These are phyloP conservation scores for Rhodotorula paludigena DNA, from an alignment of 768 basidiomycete genomes.

Conservation along the genomic window DNA sequence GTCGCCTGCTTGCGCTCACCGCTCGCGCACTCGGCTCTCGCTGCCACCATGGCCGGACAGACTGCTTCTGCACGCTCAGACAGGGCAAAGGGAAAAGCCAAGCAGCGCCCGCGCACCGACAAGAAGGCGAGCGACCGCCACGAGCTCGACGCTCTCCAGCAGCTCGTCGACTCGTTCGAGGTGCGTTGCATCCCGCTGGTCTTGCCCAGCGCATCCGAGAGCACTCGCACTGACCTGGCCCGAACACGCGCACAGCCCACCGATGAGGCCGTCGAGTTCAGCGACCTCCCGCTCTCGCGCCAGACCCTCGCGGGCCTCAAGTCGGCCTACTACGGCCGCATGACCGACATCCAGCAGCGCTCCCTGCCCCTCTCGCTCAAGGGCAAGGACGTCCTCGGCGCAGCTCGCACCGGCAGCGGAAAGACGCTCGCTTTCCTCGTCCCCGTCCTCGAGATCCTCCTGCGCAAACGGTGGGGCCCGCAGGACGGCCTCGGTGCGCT, in stretches of 20 bases:
- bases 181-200: conserved; percentile 41
- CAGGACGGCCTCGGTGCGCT: conserved; percentile 77
- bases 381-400: conserved; percentile 63
- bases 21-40: accelerated
- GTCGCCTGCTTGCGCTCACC: neutral
- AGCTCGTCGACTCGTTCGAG: conserved; percentile 45
- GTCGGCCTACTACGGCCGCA: conserved; percentile 31
- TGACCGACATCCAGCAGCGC: conserved; percentile 55
- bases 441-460: conserved; percentile 62
- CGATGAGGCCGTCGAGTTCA: conserved; percentile 58
- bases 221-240: neutral
- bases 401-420: conserved; percentile 66
- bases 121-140: conserved; percentile 43
- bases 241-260: conserved; percentile 52
- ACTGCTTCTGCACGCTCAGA: neutral
- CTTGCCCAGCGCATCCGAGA: neutral
- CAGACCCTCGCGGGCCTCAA: conserved; percentile 64
- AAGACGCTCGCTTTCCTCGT: conserved; percentile 71
- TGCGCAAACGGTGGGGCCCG: conserved; percentile 65
- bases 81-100: neutral
- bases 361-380: conserved; percentile 61
- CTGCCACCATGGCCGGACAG: neutral
- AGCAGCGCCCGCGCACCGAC: neutral
- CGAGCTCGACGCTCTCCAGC: conserved; percentile 46
- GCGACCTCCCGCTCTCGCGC: conserved; percentile 71